These are phyloP conservation scores for Penicillium canescens DNA, from an alignment of 495 filamentous ascomycete genomes.

Conservation along the genomic window DNA sequence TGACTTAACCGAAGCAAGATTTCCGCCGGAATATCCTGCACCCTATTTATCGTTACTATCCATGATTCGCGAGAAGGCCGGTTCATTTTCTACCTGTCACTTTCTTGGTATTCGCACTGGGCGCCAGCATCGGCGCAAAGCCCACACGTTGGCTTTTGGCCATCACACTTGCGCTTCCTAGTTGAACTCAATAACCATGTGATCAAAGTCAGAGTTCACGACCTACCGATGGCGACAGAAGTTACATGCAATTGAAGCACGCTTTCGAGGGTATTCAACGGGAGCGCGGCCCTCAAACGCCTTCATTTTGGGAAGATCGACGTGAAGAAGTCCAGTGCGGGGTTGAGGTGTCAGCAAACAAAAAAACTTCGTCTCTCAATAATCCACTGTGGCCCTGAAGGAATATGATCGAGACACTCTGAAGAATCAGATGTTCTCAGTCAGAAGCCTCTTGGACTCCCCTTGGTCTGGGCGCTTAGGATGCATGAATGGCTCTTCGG, in stretches of 20 bases:
- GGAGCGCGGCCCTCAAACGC: constrained; percentile 3
- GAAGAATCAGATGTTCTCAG: no score
- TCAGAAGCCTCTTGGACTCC: no score
- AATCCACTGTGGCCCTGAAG: neutral
- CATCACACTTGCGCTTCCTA: constrained; percentile 25
- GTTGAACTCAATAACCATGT: neutral
- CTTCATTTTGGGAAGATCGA: constrained; percentile 1
- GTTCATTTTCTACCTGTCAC: constrained; percentile 12
- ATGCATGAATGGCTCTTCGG: no score
- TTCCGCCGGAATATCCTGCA: constrained; percentile 8
- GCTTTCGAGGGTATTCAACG: constrained; percentile 19
- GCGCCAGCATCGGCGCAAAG: constrained; percentile 18
- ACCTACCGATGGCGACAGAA: constrained; percentile 22
- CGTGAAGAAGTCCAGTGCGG: constrained; percentile 2
- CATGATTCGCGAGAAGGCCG: neutral
- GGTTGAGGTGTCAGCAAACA: constrained; percentile 4
- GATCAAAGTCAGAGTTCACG: neutral
- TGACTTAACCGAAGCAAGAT: constrained; percentile 6
- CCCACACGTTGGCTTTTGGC: constrained; percentile 18
- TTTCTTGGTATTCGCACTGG: constrained; percentile 22
- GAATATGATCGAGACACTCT: no score
- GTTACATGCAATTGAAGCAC: constrained; percentile 19
- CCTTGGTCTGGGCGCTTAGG: no score
- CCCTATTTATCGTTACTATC: constrained; percentile 6
- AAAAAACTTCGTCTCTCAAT: constrained; percentile 2